Evolutionary conservation across 371 early-diverging fungal species (phyloP), one percentile per base, ranked within the genome.

Genomic region (Nematocida ironsii): DNA sequence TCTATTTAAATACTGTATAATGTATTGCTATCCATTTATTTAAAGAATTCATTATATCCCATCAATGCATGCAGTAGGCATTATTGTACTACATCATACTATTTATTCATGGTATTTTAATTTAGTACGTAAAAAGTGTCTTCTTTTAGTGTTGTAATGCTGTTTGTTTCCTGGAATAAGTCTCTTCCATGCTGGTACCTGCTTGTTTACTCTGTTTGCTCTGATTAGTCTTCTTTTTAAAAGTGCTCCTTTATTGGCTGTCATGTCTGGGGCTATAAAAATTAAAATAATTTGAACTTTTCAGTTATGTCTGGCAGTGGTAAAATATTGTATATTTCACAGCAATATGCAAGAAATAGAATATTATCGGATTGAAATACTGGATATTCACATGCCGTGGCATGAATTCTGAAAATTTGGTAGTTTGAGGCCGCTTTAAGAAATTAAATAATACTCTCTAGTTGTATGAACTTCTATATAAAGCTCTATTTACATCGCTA

Each of bases 171-270:
- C 85, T 60, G 82, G 83, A 25, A 85, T 58, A 44, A 55, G 33
- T 78, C 87, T 85, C 54, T 87, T 87, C 85, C 85, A 87, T 60
- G 83, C 76, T 23, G 87, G 87, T 16, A 85, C 72, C 13, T 78
- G 60, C 82, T 83, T 83, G 78, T 87, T 87, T 42, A 58, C 78
- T 69, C 64, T 82, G 58, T 82, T 72, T 66, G 87, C 87, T 62
- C 54, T 84, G 62, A 82, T 78, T 57, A 87, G 60, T 82, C 86
- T 80, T 72, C 66, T 84, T 82, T 87, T 87, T n/a, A 86, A 72
- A 42, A 85, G 72, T 64, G 44, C 74, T 74, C 74, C 74, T 66
- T 74, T 74, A 56, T 74, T 74, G 25, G 66, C 74, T 4, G 74
- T 74, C 74, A 74, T 74, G 20, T 40, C 56, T 56, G 40, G 67